These are phyloP conservation scores for Lodderomyces margitis DNA, from an alignment of 1,139 yeast species.

Conservation along the genomic window DNA sequence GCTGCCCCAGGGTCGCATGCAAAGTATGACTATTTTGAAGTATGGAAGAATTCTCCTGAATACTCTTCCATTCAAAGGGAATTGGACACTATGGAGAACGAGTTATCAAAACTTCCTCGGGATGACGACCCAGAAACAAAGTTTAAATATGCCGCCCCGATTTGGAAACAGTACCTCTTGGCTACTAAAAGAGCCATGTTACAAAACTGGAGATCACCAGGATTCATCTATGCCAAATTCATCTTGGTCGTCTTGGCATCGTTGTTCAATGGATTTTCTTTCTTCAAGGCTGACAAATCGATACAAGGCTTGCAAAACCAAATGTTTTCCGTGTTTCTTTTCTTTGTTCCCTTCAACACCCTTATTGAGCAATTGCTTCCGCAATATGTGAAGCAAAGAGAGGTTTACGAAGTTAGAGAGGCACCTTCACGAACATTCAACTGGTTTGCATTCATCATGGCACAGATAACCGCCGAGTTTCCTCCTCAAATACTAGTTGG, in stretches of 20 bases:
- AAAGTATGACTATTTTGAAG: conserved; percentile 32
- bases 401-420: conserved; percentile 36
- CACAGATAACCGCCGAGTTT: conserved; percentile 69
- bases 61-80: conserved; percentile 22
- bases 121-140: conserved; percentile 23
- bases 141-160: conserved; percentile 26
- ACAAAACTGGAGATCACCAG: conserved; percentile 46
- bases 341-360: conserved; percentile 43
- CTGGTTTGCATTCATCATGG: conserved; percentile 41
- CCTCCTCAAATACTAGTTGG: conserved; percentile 76
- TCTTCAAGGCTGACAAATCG: conserved; percentile 31
- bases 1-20: conserved; percentile 38
- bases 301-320: conserved; percentile 47
- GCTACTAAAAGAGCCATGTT: conserved; percentile 28
- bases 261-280: conserved; percentile 47
- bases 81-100: conserved; percentile 29
- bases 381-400: conserved; percentile 31
- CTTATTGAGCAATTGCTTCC: conserved; percentile 53
- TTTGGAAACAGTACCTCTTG: conserved; percentile 24
- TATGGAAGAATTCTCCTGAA: conserved; percentile 33
- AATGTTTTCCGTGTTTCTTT: conserved; percentile 57
- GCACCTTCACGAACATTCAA: conserved; percentile 32
- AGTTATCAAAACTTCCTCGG: conserved; percentile 27
- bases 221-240: conserved; percentile 40
- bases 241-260: conserved; percentile 40